These are phyloP conservation scores for Oidiodendron maius DNA, from an alignment of 495 filamentous ascomycete genomes.

Conservation along the genomic window DNA sequence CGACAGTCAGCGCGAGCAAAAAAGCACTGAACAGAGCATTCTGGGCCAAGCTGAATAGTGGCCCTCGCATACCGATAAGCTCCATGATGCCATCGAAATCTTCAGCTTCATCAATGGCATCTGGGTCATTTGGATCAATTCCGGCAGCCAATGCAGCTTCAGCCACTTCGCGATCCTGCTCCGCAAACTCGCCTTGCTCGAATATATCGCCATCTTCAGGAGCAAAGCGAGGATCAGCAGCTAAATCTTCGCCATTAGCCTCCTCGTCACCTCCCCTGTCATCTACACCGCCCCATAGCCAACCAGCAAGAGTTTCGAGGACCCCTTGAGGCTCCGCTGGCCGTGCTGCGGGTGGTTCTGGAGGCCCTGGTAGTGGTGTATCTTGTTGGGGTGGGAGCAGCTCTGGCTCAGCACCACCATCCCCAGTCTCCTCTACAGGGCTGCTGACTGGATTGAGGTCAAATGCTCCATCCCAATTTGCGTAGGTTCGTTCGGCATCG, in stretches of 20 bases:
- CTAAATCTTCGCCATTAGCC: conserved; percentile 49
- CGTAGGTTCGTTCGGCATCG: conserved; percentile 10
- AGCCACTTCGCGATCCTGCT: conserved; percentile 23
- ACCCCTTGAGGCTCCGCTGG: conserved; percentile 15
- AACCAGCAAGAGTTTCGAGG: conserved; percentile 33
- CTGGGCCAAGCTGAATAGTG: conserved; percentile 81
- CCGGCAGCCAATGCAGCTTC: conserved; percentile 23
- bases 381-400: conserved; percentile 11
- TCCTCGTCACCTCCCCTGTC: conserved; percentile 45
- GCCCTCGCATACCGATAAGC: conserved; percentile 92
- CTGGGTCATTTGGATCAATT: conserved; percentile 50
- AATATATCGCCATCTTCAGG: conserved; percentile 33
- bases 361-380: conserved; percentile 8
- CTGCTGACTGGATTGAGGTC: conserved; percentile 7
- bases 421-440: not conserved
- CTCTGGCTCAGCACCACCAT: not conserved
- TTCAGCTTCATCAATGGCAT: conserved; percentile 76
- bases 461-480: conserved; percentile 15
- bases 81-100: conserved; percentile 98
- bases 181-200: conserved; percentile 23
- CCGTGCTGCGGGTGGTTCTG: conserved; percentile 7
- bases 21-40: conserved; percentile 92
- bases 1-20: conserved; percentile 80
- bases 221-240: conserved; percentile 58
- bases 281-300: conserved; percentile 58